Base-by-base conservation (phyloP, 208 protist species). In the Crithidia sp. region DNA sequence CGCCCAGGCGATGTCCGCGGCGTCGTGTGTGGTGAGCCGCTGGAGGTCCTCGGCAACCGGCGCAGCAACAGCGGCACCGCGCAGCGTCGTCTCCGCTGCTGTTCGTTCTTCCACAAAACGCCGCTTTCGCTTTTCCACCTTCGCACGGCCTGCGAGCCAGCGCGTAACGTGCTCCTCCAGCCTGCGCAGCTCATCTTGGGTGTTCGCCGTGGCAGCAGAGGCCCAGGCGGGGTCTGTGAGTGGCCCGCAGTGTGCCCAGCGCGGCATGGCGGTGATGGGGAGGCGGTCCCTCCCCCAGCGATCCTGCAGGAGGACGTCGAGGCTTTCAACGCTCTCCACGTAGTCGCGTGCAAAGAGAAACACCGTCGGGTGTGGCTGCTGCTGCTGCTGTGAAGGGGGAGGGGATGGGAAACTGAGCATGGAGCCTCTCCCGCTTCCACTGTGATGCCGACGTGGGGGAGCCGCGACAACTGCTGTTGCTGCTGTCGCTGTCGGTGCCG, bases 261-360 rank as follows among this genome's bases (percentile, higher is more conserved):
- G 37, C 0, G 74, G 74, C 59, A 73, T 59, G 9, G 58, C 67
- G 28, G 74, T 74, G 19, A 79, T n/a, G 3, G 74, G 74, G 0
- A 79, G 53, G 2, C 63, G 41, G 17, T 69, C 67, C 37, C 74
- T 44, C 13, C 74, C 74, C 74, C 74, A 79, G 40, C 74, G 74
- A 0, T 79, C 74, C 67, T 79, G 66, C 36, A 79, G 6, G 10
- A 79, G 0, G 13, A 43, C 59, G 17, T 43, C 49, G 36, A 79
- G 67, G 10, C 56, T 65, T 2, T 79, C 49, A 2, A 45, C 63
- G 52, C 47, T 40, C 10, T 73, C 58, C 19, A 79, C 57, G 75
- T 81, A 81, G 45, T 79, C 66, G 7, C 79, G 69, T 0, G 79
- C 79, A 7, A 61, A 63, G 2, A 84, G 52, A 61, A 84, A 81